Evolutionary conservation across 2,329 filamentous ascomycete species (phyloP).

Genomic region (Hypoxylon sp.): DNA sequence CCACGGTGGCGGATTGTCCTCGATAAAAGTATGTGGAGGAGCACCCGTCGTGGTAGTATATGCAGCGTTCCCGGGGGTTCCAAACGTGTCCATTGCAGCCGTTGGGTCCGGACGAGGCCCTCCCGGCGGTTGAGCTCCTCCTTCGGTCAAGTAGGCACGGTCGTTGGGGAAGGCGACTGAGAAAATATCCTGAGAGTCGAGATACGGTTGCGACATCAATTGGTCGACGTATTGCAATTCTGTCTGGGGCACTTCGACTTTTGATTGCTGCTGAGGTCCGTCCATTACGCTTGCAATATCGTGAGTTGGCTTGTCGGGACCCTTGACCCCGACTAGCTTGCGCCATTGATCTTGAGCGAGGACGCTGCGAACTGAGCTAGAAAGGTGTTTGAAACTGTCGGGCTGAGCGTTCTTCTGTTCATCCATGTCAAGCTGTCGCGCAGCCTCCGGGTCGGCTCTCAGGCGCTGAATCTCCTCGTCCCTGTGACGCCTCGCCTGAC

Average conservation of each 20-base stretch:
- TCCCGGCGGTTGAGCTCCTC: slow-evolving; percentile 27
- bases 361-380: slow-evolving; percentile 59
- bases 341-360: slow-evolving; percentile 67
- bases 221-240: slow-evolving; percentile 53
- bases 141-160: slow-evolving; percentile 33
- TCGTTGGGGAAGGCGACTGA: slow-evolving; percentile 41
- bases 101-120: slow-evolving; percentile 31
- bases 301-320: slow-evolving; percentile 40
- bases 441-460: slow-evolving; percentile 61
- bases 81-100: slow-evolving; percentile 37
- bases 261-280: background rate
- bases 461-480: slow-evolving; percentile 64
- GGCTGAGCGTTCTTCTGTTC: slow-evolving; percentile 61
- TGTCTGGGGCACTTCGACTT: slow-evolving; percentile 12
- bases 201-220: slow-evolving; percentile 55
- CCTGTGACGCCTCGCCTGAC: slow-evolving; percentile 65
- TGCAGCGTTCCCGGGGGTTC: slow-evolving; percentile 14
- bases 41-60: slow-evolving; percentile 23
- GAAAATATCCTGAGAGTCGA: slow-evolving; percentile 55
- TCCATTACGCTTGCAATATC: slow-evolving; percentile 41
- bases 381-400: slow-evolving; percentile 61
- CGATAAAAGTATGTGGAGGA: slow-evolving; percentile 32
- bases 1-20: slow-evolving; percentile 56
- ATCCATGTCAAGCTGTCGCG: slow-evolving; percentile 62
- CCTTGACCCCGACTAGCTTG: slow-evolving; percentile 57